Evolutionary conservation across 75 land plant species (phyloP), one percentile per base, ranked within the genome.

Genomic region (Ceratopteris richardii): DNA sequence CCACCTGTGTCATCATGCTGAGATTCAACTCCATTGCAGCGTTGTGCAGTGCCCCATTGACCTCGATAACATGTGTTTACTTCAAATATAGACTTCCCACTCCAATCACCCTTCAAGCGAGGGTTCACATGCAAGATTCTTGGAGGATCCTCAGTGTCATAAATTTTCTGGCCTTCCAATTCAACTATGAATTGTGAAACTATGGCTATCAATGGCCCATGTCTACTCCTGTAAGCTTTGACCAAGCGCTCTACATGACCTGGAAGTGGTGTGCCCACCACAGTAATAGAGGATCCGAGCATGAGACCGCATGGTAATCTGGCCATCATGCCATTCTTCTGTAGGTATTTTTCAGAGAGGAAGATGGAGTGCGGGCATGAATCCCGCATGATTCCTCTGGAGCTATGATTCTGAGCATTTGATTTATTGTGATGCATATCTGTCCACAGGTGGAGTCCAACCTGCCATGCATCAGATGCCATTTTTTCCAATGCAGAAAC

Each of bases 21-120:
- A 3, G 87, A 77, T 42, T 46, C 64, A 80, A 82, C 75, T 10
- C 97, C 97, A 42, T 88, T 86, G 46, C 92, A 91, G 44, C 97
- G 67, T 42, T 68, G 75, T 0, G 83, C 72, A 0, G 73, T 16
- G 7, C 89, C 97, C 97, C 97, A 92, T 64, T 92, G 97, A 73
- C 78, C 80, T 22, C 97, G 47, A 50, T 92, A 92, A 53, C 93
- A 92, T 20, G 87, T 81, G 47, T 83, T 83, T 19, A 68, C 74
- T 65, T 83, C 87, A 53, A 83, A 73, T 0, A 83, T 72, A 40
- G 87, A 80, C 58, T 51, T 73, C 26, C 76, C 54, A 53, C 84
- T 81, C 87, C 87, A 83, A 61, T 83, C 87, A 17, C 87, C 87
- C 39, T 60, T 69, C 30, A 83, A 31, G 21, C 87, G 58, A 2